Percentiles rank a stretch among this genome's conserved stretches.
Conservation (phyloP, 2,329 filamentous ascomycete genomes). For the Botryotinia convoluta region DNA sequence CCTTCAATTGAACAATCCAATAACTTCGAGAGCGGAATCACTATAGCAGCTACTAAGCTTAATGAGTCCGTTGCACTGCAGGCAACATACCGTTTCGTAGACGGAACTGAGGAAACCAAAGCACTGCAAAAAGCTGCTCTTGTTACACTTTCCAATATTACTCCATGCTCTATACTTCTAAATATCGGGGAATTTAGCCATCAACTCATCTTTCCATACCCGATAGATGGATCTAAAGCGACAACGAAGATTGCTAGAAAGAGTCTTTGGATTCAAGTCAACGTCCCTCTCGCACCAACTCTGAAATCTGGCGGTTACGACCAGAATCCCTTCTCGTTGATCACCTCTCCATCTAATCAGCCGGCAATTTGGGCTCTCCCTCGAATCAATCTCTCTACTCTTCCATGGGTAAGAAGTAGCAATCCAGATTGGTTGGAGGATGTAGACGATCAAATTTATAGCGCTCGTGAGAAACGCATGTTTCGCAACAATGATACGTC, state of each 20-base stretch:
- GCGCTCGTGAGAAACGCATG: neutral
- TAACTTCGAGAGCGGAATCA: neutral
- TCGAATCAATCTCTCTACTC: neutral
- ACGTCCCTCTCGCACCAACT: neutral
- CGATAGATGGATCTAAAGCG: conserved; percentile 6
- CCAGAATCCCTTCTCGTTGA: neutral
- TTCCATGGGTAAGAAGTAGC: neutral
- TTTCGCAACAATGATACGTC: neutral
- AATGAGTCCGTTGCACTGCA: neutral
- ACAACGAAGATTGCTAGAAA: conserved; percentile 5
- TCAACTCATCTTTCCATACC: conserved; percentile 5
- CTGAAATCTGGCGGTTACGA: conserved; percentile 11
- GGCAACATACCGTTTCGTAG: neutral
- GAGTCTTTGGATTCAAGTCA: conserved; percentile 15
- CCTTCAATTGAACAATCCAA: neutral
- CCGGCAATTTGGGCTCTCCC: neutral
- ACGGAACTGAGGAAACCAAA: conserved; percentile 3
- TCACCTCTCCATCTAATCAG: neutral
- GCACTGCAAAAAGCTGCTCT: conserved; percentile 7
- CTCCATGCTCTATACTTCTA: conserved; percentile 10
- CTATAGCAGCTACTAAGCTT: neutral
- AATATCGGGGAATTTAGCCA: conserved; percentile 9
- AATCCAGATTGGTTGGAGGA: neutral
- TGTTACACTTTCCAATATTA: conserved; percentile 4
- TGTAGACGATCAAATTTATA: neutral